Conservation (phyloP, 306 rosid species). For the Rubus parviflorus region DNA sequence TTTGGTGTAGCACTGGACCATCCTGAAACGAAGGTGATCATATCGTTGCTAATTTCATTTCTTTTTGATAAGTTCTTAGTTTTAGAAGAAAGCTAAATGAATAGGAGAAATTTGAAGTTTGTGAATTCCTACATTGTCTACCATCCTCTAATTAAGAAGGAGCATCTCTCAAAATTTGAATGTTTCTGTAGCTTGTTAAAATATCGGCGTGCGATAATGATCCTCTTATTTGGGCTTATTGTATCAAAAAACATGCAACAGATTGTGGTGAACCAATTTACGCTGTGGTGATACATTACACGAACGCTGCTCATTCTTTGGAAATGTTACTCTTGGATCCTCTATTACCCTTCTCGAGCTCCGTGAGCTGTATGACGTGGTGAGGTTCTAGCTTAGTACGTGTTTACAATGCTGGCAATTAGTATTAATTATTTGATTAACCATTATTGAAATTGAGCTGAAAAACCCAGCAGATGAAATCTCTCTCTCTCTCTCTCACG, state of each 20-base stretch:
- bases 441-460: slow-evolving; percentile 28
- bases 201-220: slow-evolving; percentile 12
- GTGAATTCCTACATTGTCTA: too few species aligned
- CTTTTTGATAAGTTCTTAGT: too few species aligned
- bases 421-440: slow-evolving; percentile 25
- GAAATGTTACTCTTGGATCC: slow-evolving; percentile 46
- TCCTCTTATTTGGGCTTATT: slow-evolving; percentile 47
- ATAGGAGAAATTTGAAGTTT: too few species aligned
- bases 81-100: too few species aligned
- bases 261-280: slow-evolving; percentile 34
- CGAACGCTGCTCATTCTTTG: slow-evolving; percentile 65
- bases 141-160: too few species aligned
- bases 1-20: slow-evolving; percentile 97
- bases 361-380: slow-evolving; percentile 72
- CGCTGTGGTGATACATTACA: slow-evolving; percentile 61
- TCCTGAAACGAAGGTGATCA: too few species aligned
- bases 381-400: slow-evolving; percentile 41
- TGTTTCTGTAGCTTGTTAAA: not conserved
- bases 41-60: too few species aligned
- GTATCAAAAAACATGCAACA: slow-evolving; percentile 64
- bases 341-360: slow-evolving; percentile 58
- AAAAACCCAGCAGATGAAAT: slow-evolving; percentile 72
- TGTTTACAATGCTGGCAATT: not conserved
- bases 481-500: too few species aligned
- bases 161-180: not conserved